Base-by-base conservation (phyloP, 371 early-diverging fungal genomes). In the Polyrhizophydium stewartii region DNA sequence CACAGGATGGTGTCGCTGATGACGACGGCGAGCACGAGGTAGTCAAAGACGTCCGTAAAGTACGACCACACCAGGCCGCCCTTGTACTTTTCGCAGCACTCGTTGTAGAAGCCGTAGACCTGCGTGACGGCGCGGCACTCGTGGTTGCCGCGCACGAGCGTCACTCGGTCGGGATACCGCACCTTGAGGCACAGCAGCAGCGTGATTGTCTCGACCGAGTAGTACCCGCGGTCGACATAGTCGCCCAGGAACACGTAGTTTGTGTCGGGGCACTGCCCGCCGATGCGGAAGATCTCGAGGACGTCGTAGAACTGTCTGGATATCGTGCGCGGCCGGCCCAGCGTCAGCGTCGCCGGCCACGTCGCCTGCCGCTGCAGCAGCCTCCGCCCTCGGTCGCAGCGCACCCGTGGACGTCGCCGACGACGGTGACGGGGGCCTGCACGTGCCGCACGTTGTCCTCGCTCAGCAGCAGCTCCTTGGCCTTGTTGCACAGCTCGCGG, bases 221-320 rank as follows among this genome's bases (percentile, higher is more conserved):
- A 92, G 59, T 90, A 83, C 55, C 99, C 99, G 56, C 99, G 84
- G 73, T 98, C 99, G 1, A 98, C 99, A 79, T 96, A 98, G 70
- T 98, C 99, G 19, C 99, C 94, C 67, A 98, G 81, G 71, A 98
- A 98, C 27, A 98, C 76, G 71, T 96, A 98, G 67, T 92, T 96
- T 30, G 93, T 93, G 63, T 88, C 84, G 5, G 97, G 96, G 47
- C 92, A 90, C 58, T 85, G 79, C 22, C 97, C 97, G 21, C 96
- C 94, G 60, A 95, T 93, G 59, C 88, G 85, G 77, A 98, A 96
- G 63, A 98, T 90, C 63, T 96, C 95, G 46, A 96, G 80, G 33
- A 98, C 81, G 71, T 98, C 99, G 61, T 90, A 92, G 66, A 94
- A 96, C 70, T 98, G 97, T n/a, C 97, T 92, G 60, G 25, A 33